Evolutionary conservation across 768 basidiomycete species (phyloP).

Genomic region (Tylopilus plumbeoviolaceoides): DNA sequence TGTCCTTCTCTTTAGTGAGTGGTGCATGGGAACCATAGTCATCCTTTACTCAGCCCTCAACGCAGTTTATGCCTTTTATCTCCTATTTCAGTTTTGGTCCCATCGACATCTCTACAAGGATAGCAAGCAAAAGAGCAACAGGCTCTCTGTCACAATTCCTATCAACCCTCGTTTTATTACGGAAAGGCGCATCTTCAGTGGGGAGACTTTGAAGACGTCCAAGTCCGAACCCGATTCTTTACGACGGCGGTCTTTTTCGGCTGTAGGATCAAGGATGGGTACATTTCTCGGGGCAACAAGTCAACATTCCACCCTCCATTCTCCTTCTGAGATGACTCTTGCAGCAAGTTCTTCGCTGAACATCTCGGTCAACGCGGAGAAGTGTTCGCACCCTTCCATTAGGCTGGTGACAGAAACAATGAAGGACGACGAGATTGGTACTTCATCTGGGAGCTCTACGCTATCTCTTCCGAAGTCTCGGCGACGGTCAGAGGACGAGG

Average conservation of each 20-base stretch:
- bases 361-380: conserved; percentile 4
- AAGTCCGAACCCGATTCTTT: conserved; percentile 19
- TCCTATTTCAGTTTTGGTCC: conserved; percentile 56
- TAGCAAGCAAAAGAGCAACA: conserved; percentile 41
- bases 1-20: conserved; percentile 50
- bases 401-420: conserved; percentile 21
- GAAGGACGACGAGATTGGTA: conserved; percentile 1
- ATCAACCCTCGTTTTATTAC: conserved; percentile 27
- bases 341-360: conserved; percentile 5
- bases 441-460: conserved; percentile 1
- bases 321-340: conserved; percentile 29
- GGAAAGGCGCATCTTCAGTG: conserved; percentile 26
- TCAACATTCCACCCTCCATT: conserved; percentile 12
- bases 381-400: conserved; percentile 17
- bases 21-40: not conserved
- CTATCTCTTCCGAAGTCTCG: conserved; percentile 7
- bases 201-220: conserved; percentile 14
- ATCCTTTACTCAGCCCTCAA: not conserved
- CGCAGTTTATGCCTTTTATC: conserved; percentile 47
- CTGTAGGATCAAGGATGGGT: conserved; percentile 10
- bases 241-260: conserved; percentile 14
- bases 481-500: conserved; percentile 15
- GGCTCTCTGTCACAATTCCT: conserved; percentile 32
- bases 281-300: conserved; percentile 6
- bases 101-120: conserved; percentile 52